Evolutionary conservation across 805 yeast genomes (phyloP), one percentile per base, ranked within the genome.

Genomic region (Yarrowia sp.): DNA sequence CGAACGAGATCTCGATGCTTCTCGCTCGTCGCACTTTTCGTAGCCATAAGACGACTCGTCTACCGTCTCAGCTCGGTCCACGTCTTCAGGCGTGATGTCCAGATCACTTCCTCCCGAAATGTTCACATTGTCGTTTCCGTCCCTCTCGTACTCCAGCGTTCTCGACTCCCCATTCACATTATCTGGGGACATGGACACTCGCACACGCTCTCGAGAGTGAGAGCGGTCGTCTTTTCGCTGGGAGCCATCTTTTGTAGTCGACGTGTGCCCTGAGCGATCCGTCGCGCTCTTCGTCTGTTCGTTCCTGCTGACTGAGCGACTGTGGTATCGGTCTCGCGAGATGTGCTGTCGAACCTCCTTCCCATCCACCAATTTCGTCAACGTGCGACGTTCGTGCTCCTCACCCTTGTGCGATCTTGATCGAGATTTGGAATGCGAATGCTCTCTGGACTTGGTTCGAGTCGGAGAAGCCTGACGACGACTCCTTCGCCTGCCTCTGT

Each of bases 11-110:
- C 58, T 22, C 12, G 41, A 51, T 4, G 58, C 41, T 9, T 51
- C 58, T 33, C 58, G 16, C 16, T 51, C 58, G 16, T 51, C 42
- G 32, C 58, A 51, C 32, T 24, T 51, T 24, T 51, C 42, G 16
- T 51, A 51, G 21, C 42, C 58, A 13, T 51, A 24, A 1, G 58
- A 51, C 1, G 32, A 16, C 29, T 51, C 42, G 16, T 51, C 42
- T 2, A 35, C 16, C 12, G 38, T 51, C 13, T 22, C 25, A 2
- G 42, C 58, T 6, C 9, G 7, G 8, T 33, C 58, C 27, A 33
- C 24, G 16, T 51, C 58, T 10, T 51, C 58, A 13, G 21, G 22
- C 3, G 21, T 22, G 6, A 51, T 51, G 21, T 51, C 58, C 6
- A 10, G 3, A 9, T 51, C 42, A 21, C 29, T 19, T 27, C 9